Conservation (phyloP, 2,329 filamentous ascomycete genomes). For the Neopestalotiopsis rosae region DNA sequence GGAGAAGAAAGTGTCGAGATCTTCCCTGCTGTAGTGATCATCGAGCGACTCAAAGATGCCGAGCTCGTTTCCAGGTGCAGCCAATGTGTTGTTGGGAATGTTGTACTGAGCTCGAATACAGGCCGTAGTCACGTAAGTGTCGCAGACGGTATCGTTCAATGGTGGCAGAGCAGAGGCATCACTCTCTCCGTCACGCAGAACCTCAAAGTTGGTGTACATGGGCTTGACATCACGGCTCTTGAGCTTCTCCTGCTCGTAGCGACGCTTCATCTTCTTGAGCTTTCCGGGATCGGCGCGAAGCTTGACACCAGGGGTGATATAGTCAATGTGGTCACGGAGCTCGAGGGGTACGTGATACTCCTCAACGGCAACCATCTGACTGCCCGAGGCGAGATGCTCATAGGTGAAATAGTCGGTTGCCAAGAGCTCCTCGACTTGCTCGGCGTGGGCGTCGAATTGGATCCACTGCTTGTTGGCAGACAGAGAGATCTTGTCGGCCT, state of each 20-base stretch:
- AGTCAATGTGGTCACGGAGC: constrained; percentile 32
- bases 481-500: constrained; percentile 26
- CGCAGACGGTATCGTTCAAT: constrained; percentile 30
- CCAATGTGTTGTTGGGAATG: constrained; percentile 27
- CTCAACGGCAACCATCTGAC: constrained; percentile 25
- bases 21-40: constrained; percentile 40
- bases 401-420: constrained; percentile 41
- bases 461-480: constrained; percentile 40
- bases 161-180: constrained; percentile 17
- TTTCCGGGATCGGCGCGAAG: constrained; percentile 21
- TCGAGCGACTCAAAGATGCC: constrained; percentile 42
- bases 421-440: constrained; percentile 40
- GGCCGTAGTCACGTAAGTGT: constrained; percentile 28
- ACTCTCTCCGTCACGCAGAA: constrained; percentile 9
- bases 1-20: constrained; percentile 40
- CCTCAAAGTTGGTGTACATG: constrained; percentile 25
- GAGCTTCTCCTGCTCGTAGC: constrained; percentile 13
- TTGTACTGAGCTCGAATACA: constrained; percentile 31
- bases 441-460: constrained; percentile 39
- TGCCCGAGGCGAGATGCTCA: constrained; percentile 36
- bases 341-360: constrained; percentile 30
- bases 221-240: constrained; percentile 17
- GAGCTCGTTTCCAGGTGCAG: constrained; percentile 29
- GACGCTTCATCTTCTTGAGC: constrained; percentile 24
- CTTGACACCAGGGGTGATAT: constrained; percentile 29